Conservation (phyloP, 257 asterid genomes). For the Vinca minor region DNA sequence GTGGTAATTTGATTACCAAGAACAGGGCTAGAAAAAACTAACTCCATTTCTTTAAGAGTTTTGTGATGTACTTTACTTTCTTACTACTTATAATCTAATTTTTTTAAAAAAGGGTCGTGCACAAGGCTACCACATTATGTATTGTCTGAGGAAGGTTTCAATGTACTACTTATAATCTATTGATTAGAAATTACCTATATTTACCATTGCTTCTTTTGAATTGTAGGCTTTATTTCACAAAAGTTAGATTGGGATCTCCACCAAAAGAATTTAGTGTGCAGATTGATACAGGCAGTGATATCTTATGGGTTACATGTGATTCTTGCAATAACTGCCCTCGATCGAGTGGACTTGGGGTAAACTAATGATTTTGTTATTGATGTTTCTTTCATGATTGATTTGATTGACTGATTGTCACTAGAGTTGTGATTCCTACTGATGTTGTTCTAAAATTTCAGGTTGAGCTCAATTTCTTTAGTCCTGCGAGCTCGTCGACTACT, state of each 20-base stretch:
- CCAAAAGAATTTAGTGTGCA: slow-evolving; percentile 85
- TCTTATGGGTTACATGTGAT: slow-evolving; percentile 80
- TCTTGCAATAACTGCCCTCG: slow-evolving; percentile 73
- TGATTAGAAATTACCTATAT: background rate
- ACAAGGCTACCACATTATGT: too few species aligned
- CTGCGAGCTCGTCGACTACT: slow-evolving; percentile 57
- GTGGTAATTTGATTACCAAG: background rate
- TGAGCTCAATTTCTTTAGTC: slow-evolving; percentile 66
- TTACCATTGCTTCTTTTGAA: slow-evolving; percentile 5
- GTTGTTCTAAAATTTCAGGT: slow-evolving; percentile 40
- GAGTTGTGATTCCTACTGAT: slow-evolving; percentile 13
- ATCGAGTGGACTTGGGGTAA: slow-evolving; percentile 84
- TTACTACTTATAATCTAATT: too few species aligned
- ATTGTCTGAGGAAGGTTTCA: too few species aligned
- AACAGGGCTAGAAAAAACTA: background rate
- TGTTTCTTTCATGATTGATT: slow-evolving; percentile 6
- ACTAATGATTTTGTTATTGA: slow-evolving; percentile 8
- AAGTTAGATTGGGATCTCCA: slow-evolving; percentile 82
- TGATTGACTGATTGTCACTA: background rate
- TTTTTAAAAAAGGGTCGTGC: too few species aligned
- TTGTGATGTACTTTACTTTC: too few species aligned
- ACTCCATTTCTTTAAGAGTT: too few species aligned
- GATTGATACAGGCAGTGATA: slow-evolving; percentile 90
- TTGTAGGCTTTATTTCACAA: slow-evolving; percentile 75
- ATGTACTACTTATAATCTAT: background rate